Evolutionary conservation across 2,329 filamentous ascomycete species (phyloP).

Genomic region (Colletotrichum endophyticum): DNA sequence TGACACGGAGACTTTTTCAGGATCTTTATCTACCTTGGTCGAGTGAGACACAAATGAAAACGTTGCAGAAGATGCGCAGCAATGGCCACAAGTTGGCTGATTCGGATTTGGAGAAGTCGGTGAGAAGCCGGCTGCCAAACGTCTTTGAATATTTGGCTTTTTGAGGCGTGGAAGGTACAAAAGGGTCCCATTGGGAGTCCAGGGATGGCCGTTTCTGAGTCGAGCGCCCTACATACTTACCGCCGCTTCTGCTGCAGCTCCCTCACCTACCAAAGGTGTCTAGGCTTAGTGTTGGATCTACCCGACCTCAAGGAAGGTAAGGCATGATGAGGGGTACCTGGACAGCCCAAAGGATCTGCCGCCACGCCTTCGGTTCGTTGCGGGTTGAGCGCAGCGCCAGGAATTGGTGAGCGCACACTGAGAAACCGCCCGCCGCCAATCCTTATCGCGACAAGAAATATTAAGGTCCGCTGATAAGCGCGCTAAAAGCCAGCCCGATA

Average conservation of each 20-base stretch:
- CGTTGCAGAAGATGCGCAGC: not conserved
- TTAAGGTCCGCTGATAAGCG: conserved; percentile 10
- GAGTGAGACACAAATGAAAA: not conserved
- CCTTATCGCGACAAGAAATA: not conserved
- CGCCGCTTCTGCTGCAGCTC: not conserved
- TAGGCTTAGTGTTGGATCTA: not conserved
- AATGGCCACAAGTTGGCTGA: not conserved
- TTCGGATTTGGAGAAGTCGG: not conserved
- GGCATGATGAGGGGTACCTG: not conserved
- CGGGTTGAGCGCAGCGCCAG: not conserved
- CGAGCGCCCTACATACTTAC: not conserved
- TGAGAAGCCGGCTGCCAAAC: not conserved
- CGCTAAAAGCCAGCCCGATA: not conserved
- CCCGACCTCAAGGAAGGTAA: not conserved
- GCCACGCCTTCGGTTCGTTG: not conserved
- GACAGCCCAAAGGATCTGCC: not conserved
- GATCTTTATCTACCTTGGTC: not conserved
- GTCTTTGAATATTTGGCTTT: not conserved
- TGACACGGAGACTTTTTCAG: not conserved
- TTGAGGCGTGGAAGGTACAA: not conserved
- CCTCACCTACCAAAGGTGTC: not conserved
- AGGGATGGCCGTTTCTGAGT: not conserved
- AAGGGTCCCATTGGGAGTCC: not conserved
- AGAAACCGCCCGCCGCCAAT: not conserved
- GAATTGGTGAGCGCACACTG: not conserved